Base-by-base conservation (phyloP, 2,329 filamentous ascomycete species). In the Calonectria pseudoturangicola region DNA sequence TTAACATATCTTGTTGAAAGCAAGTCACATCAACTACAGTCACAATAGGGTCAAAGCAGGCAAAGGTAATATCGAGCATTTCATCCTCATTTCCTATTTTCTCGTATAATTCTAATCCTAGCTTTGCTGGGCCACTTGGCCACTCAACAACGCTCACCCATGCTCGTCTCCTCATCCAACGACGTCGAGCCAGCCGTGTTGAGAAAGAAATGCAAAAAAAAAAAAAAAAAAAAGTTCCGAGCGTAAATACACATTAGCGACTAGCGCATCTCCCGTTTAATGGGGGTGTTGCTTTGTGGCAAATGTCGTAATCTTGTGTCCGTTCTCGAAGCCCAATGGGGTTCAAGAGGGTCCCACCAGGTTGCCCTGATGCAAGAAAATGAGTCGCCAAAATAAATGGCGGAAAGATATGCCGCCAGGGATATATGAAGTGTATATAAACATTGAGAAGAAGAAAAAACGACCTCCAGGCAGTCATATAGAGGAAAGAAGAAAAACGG, bases 181-280 rank as follows among this genome's bases (percentile, higher is more conserved):
- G 68, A 76, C 76, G 70, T 73, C 65, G 63, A 75, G 66, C 75
- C 67, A 75, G 77, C 67, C 74, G 71, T 62, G 73, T 74, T 73
- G 63, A 73, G 68, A 77, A 71, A 65, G 63, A 76, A 75, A 79
- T 76, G 74, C 72, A 74, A 76, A 76, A 79, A 73, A 66, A 33
- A 74, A 76, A 76, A 79, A 73, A 66, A 33, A 18, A 36, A 75
- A 76, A 75, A 73, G 68, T 71, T 70, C 60, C 66, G 71, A 79
- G 73, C 71, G 58, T 76, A 79, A 75, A 79, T 80, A 79, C 73
- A 81, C 78, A 77, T 81, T 79, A 75, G 76, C 79, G 76, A 79
- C 76, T 79, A 76, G 75, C 77, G 74, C 77, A 75, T 73, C 70
- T 73, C 72, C 68, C 63, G 27, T 39, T 39, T 13, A 10, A 48